Conservation (phyloP, 2,329 filamentous ascomycete genomes). For the Paecilomyces niveus region DNA sequence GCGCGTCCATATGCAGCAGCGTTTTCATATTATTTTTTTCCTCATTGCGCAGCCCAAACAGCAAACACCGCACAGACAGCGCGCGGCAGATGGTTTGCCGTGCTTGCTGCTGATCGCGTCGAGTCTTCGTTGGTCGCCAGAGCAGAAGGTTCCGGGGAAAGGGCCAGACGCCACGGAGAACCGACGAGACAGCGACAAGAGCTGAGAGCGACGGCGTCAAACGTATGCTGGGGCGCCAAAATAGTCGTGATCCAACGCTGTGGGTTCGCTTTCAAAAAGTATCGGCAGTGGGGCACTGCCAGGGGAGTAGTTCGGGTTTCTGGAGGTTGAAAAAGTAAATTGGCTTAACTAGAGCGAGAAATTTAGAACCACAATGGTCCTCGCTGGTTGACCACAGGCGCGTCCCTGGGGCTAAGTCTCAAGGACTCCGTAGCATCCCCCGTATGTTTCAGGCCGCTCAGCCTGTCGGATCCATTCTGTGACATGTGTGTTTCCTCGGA, state of each 20-base stretch:
- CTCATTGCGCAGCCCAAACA: neutral
- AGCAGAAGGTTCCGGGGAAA: neutral
- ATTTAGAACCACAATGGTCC: neutral
- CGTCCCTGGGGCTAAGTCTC: neutral
- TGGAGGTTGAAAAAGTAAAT: neutral
- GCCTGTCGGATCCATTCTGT: neutral
- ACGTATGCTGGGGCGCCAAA: neutral
- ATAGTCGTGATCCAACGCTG: neutral
- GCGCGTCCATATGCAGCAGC: neutral
- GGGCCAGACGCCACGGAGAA: neutral
- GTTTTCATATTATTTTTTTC: neutral
- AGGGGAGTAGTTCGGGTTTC: neutral
- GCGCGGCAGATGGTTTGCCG: neutral
- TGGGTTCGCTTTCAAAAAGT: neutral
- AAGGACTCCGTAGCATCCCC: neutral
- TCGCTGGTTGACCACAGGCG: neutral
- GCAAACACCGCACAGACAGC: neutral
- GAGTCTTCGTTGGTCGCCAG: neutral
- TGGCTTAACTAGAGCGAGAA: neutral
- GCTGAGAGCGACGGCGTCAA: neutral
- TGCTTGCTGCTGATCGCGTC: constrained; percentile 1
- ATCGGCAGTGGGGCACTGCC: neutral
- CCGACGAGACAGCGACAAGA: neutral
- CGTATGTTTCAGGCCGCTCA: neutral
- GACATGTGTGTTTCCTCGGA: neutral